phyloP scores from a whole-genome alignment of 1,139 yeast genomes.

The Magnusiomyces tetraspermus region DNA sequence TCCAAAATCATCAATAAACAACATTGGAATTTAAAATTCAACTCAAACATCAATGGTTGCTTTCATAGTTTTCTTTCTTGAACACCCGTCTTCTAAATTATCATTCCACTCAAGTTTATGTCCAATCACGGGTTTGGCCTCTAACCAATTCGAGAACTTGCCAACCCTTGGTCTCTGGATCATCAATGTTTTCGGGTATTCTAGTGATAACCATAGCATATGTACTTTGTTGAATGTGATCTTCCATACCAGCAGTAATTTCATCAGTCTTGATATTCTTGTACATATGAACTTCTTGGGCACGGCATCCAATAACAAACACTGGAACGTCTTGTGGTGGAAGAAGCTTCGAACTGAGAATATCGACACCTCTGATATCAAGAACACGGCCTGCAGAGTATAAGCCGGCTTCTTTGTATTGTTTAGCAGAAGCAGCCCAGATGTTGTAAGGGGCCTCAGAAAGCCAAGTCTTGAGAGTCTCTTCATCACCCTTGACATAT shows the following conservation, averaged over 20 bases:
- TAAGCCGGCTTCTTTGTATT: slow-evolving; percentile 82
- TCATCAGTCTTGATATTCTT: slow-evolving; percentile 88
- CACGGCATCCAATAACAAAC: slow-evolving; percentile 88
- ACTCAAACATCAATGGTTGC: no score
- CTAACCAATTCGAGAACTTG: slow-evolving; percentile 90
- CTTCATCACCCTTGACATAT: slow-evolving; percentile 83
- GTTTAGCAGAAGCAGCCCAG: slow-evolving; percentile 90
- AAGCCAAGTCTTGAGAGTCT: slow-evolving; percentile 77
- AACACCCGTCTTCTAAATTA: no score
- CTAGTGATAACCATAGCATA: slow-evolving; percentile 96
- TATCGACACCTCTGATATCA: slow-evolving; percentile 93
- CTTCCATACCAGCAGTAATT: slow-evolving; percentile 93
- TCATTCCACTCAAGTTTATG: no score
- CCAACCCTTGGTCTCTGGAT: slow-evolving; percentile 95
- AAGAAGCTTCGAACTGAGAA: slow-evolving; percentile 76
- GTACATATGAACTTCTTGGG: slow-evolving; percentile 88
- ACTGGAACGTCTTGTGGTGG: slow-evolving; percentile 94
- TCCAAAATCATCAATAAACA: no score
- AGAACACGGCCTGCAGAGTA: slow-evolving; percentile 86
- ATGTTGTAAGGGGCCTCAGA: slow-evolving; percentile 96
- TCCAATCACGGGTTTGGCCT: slow-evolving; percentile 86
- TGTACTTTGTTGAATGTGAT: slow-evolving; percentile 85
- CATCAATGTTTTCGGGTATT: slow-evolving; percentile 83
- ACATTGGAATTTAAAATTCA: no score
- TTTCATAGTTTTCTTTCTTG: no score